Evolutionary conservation across 768 basidiomycete species (phyloP), one percentile per base, ranked within the genome.

Genomic region (Ephemerocybe angulata): DNA sequence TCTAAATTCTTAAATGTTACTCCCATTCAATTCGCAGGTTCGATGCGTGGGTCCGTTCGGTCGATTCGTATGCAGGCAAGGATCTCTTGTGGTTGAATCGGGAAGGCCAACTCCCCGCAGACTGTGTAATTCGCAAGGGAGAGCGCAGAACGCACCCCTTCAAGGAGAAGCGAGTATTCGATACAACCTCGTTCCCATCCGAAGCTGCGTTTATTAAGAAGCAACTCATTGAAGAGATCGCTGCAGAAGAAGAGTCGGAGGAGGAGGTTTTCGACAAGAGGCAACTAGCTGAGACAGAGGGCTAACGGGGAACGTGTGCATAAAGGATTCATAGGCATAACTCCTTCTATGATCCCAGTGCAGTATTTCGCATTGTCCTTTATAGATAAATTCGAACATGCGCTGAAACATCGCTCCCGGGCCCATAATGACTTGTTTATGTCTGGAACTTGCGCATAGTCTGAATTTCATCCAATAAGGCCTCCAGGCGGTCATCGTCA

Each of bases 361-460:
- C 8, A 8, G n/a, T 53, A 17, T 35, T 27, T 21, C 52, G 11
- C 25, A 33, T 40, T 24, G 21, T 40, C 35, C 38, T 13, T 21
- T 21, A 21, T 19, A 11, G 59, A 61, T 52, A n/a, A n/a, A n/a
- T n/a, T n/a, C n/a, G n/a, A n/a, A n/a, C n/a, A n/a, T n/a, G n/a
- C n/a, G n/a, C n/a, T n/a, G n/a, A n/a, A n/a, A n/a, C n/a, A n/a
- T n/a, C n/a, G n/a, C n/a, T n/a, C n/a, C n/a, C n/a, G n/a, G n/a
- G n/a, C n/a, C n/a, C n/a, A n/a, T n/a, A n/a, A n/a, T n/a, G n/a
- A n/a, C n/a, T n/a, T n/a, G n/a, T n/a, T n/a, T 69, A 91, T 60
- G 87, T 77, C 70, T 95, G 92, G 79, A 89, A 92, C 72, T 91
- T 91, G 65, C 92, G 79, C 83, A 93, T 87, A 22, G 88, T 90